Percentiles rank a stretch among this genome's conserved stretches.
phyloP scores from a whole-genome alignment of 129 eudicot genomes.

The Gnaphalium uliginosum region DNA sequence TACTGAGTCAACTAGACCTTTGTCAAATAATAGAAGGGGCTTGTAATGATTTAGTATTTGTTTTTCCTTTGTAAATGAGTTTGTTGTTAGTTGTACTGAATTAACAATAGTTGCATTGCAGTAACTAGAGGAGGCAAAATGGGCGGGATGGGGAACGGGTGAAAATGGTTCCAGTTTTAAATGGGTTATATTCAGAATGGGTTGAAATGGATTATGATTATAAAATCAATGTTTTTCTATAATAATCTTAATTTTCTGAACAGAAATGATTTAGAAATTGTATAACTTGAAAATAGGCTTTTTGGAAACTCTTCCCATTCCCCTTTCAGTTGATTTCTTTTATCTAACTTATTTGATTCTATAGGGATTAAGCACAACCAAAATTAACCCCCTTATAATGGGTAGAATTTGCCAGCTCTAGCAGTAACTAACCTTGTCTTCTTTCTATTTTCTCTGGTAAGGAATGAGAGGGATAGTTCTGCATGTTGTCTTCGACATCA shows the following conservation, averaged over 20 bases:
- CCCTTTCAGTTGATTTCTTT: not conserved
- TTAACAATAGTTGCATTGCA: not conserved
- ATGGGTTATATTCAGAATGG: not conserved
- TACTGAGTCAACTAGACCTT: constrained; percentile 3
- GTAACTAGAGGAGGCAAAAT: not conserved
- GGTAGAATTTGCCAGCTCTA: not conserved
- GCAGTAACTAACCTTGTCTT: not conserved
- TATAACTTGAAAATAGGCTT: not conserved
- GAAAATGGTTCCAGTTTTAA: not conserved
- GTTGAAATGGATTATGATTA: not conserved
- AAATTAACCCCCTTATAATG: not conserved
- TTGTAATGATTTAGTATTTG: not conserved
- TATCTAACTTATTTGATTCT: not conserved
- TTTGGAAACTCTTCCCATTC: not conserved
- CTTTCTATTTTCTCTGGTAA: not conserved
- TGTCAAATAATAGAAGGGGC: constrained; percentile 6
- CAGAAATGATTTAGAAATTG: not conserved
- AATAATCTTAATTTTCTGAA: not conserved
- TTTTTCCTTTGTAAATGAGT: not conserved
- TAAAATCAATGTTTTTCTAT: no score
- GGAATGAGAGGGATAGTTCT: not conserved
- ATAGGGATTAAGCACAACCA: not conserved
- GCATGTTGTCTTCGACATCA: not conserved
- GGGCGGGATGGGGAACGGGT: not conserved
- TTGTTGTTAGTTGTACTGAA: not conserved